These are phyloP conservation scores for Prillingera fragicola DNA, from an alignment of 1,284 basidiomycete species.

Conservation along the genomic window DNA sequence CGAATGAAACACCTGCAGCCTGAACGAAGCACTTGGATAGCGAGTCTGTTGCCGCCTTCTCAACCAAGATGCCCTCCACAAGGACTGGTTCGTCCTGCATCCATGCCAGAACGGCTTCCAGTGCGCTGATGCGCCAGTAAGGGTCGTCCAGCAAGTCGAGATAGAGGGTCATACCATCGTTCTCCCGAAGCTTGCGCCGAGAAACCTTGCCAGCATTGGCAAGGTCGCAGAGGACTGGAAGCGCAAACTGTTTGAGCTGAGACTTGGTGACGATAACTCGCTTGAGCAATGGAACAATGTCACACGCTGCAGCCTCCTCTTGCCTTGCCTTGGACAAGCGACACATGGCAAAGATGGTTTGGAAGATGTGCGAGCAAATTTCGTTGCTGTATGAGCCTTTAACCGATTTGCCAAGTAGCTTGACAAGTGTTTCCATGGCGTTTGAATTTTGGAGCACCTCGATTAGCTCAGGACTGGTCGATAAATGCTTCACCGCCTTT, in stretches of 20 bases:
- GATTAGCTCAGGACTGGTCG: conserved; percentile 81
- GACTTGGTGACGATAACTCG: conserved; percentile 79
- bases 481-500: conserved; percentile 92
- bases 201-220: conserved; percentile 89
- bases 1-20: conserved; percentile 86
- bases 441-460: conserved; percentile 95
- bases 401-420: conserved; percentile 73
- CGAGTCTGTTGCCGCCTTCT: conserved; percentile 62
- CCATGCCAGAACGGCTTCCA: conserved; percentile 90
- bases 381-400: conserved; percentile 76
- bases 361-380: conserved; percentile 74
- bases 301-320: conserved; percentile 93
- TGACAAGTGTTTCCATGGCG: conserved; percentile 82
- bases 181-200: conserved; percentile 78
- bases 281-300: conserved; percentile 85
- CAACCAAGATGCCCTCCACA: conserved; percentile 81
- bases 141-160: conserved; percentile 79
- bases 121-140: conserved; percentile 89
- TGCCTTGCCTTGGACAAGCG: conserved; percentile 88
- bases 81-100: conserved; percentile 89
- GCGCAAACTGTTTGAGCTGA: conserved; percentile 89
- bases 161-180: conserved; percentile 75
- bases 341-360: conserved; percentile 90
- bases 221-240: conserved; percentile 92
- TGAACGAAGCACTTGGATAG: conserved; percentile 79